Conservation (phyloP, 2,329 filamentous ascomycete species). For the Rugonectria rugulosa region DNA sequence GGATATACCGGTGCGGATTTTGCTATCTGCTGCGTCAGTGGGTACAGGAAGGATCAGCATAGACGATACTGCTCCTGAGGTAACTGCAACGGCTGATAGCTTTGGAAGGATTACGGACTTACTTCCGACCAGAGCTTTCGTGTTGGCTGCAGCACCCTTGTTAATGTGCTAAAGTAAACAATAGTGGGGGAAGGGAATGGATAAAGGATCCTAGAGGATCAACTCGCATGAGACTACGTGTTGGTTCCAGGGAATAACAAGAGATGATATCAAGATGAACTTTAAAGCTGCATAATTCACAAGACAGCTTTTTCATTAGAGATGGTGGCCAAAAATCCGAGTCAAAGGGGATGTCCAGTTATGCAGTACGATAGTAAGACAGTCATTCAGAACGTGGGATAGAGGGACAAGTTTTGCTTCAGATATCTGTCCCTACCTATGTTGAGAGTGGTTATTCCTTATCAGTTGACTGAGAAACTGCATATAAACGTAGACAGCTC, state of each 20-base stretch:
- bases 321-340: too few species aligned
- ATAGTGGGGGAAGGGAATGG: not conserved
- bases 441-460: not conserved
- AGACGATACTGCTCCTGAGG: not conserved
- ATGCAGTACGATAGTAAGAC: too few species aligned
- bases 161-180: too few species aligned
- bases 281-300: too few species aligned
- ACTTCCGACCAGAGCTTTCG: constrained; percentile 3
- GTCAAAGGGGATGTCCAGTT: too few species aligned
- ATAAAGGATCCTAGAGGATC: constrained; percentile 10
- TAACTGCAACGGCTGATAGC: not conserved
- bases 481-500: constrained; percentile 5
- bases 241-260: constrained; percentile 1
- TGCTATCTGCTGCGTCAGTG: not conserved
- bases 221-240: constrained; percentile 1
- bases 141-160: not conserved
- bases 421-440: constrained; percentile 3
- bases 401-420: not conserved
- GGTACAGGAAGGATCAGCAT: constrained; percentile 6
- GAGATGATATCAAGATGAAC: not conserved
- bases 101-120: not conserved
- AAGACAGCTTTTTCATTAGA: too few species aligned
- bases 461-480: not conserved
- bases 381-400: too few species aligned
- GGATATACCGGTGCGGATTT: not conserved